These are phyloP conservation scores for Hygrocybe coccinea DNA, from an alignment of 768 basidiomycete species.

Conservation along the genomic window DNA sequence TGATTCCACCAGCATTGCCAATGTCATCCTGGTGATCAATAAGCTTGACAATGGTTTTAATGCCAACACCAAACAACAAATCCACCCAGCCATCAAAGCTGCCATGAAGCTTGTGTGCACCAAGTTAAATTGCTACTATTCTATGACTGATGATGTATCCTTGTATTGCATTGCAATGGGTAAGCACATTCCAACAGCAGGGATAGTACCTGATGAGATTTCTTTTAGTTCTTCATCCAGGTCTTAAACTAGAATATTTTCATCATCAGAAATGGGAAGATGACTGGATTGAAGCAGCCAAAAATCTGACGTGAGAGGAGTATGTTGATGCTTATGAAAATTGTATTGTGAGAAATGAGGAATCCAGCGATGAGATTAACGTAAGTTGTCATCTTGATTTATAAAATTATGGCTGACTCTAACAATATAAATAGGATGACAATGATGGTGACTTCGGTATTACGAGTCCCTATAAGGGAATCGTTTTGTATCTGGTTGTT, in stretches of 20 bases:
- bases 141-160: constrained; percentile 15
- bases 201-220: too few relatives aligned
- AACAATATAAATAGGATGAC: neutral
- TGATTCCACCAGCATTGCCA: constrained; percentile 17
- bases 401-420: neutral
- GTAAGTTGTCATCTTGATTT: neutral
- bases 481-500: too few relatives aligned
- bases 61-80: neutral
- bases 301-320: neutral
- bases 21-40: constrained; percentile 34
- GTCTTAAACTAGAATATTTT: constrained; percentile 33
- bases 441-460: constrained; percentile 17
- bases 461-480: too few relatives aligned
- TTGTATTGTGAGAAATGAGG: constrained; percentile 18
- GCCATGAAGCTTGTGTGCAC: constrained; percentile 3
- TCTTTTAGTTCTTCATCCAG: constrained; percentile 24
- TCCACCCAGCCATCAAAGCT: constrained; percentile 12
- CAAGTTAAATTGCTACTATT: constrained; percentile 24
- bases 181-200: neutral
- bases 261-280: constrained; percentile 16
- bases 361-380: neutral
- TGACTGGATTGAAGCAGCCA: constrained; percentile 23
- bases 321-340: neutral
- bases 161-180: constrained; percentile 22
- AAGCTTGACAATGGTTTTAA: constrained; percentile 22